Conservation (phyloP, 31 red algal genomes). For the Endocladia muricata region DNA sequence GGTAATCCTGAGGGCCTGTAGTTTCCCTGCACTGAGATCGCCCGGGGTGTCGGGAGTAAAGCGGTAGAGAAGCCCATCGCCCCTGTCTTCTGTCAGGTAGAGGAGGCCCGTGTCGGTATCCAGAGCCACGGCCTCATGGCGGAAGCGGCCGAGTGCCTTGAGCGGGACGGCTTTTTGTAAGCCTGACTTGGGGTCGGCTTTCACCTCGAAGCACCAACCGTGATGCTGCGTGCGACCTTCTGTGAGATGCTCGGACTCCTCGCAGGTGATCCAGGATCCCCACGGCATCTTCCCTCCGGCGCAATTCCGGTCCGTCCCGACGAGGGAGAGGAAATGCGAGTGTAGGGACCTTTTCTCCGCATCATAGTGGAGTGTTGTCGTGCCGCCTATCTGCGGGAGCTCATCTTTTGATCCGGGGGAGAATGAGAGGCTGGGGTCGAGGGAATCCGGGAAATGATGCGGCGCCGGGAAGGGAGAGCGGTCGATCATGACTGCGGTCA, state of each 20-base stretch:
- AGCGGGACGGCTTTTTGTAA: neutral
- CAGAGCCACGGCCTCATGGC: neutral
- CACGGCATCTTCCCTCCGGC: neutral
- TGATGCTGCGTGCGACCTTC: too few relatives aligned
- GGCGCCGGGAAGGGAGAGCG: too few relatives aligned
- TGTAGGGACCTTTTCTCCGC: too few relatives aligned
- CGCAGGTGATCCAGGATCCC: neutral
- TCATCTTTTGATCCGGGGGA: too few relatives aligned
- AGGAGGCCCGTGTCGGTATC: neutral
- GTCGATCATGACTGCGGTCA: too few relatives aligned
- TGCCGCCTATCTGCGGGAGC: too few relatives aligned
- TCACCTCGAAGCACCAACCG: neutral
- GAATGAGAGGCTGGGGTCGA: too few relatives aligned
- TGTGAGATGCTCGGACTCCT: neutral
- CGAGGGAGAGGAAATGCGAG: too few relatives aligned
- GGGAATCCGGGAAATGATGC: too few relatives aligned
- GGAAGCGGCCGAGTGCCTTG: neutral
- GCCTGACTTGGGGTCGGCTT: neutral
- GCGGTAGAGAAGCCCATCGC: neutral
- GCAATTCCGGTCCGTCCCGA: neutral
- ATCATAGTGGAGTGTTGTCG: too few relatives aligned
- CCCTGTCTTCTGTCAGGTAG: neutral
- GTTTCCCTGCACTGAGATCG: neutral
- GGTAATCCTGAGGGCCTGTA: neutral
- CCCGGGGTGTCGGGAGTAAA: neutral